Base-by-base conservation (phyloP, 2,329 filamentous ascomycete species). In the Trichoderma arundinaceum region DNA sequence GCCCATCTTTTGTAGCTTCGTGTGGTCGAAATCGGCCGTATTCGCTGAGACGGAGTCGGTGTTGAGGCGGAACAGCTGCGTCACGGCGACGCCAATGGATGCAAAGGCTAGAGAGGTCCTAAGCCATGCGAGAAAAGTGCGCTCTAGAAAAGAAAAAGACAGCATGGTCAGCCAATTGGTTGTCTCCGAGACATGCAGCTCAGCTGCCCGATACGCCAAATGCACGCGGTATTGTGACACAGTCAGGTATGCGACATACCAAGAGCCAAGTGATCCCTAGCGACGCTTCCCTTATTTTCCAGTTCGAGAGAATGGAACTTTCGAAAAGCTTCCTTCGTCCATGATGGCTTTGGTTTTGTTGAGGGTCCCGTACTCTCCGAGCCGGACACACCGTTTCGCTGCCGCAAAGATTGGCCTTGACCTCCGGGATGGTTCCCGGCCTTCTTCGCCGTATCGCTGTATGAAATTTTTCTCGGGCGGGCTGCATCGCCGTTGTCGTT, bases 61-160 rank as follows among this genome's bases (percentile, higher is more conserved):
- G 79, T 94, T 94, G 65, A 95, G 87, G 32, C 92, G 89, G 79
- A 95, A 94, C 54, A 95, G 86, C 76, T 95, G 92, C 1, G 92
- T 94, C 46, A 95, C 86, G 49, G 91, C 92, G 67, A 95, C 91
- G 65, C 92, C 92, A 70, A 95, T 94, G 39, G 86, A 90, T 10
- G 91, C 90, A 73, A 95, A 95, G 28, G 90, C 88, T 41, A 95
- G 84, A 2, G 90, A 93, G 2, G 92, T 95, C 60, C 92, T 86
- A 49, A 95, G 84, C 92, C 92, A 95, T 63, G 92, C 92, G 38
- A 95, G 86, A 77, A 94, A 95, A 0, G 92, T 95, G 19, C 92
- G 86, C 78, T 95, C 92, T 93, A 70, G 15, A 39, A 7, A 51
- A 28, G 9, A 7, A 22, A 22, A 17, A 10, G 53, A 48, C 12